Evolutionary conservation across 345 rosid species (phyloP), one percentile per base, ranked within the genome.

Genomic region (Melaleuca quinquenervia): DNA sequence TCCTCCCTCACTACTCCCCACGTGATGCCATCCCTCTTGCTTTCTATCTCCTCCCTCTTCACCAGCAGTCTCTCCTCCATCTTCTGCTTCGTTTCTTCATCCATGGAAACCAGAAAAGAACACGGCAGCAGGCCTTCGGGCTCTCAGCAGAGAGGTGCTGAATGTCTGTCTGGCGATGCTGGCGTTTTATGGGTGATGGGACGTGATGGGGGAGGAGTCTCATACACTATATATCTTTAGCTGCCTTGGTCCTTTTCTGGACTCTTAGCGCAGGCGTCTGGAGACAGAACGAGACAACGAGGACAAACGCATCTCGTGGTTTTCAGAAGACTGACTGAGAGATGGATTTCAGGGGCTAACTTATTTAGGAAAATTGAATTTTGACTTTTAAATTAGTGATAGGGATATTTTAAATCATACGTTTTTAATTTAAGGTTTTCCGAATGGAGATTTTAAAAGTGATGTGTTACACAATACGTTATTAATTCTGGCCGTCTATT

Each of bases 1-100:
- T 95, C 98, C 86, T 85, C 49, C 44, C 21, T 50, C n/a, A 86
- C 49, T 18, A 9, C 45, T 41, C 44, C 54, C 86, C 82, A 60
- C 50, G 27, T 41, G 54, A 26, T 45, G 84, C 70, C 11, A 14
- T 48, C 49, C 9, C 50, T 51, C 74, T 64, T 85, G 29, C 27
- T 9, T 18, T 27, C 82, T 54, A 29, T n/a, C 58, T 84, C 41
- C 14, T 64, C 45, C 86, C 18, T 22, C 48, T 20, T 54, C 5
- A 29, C 54, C 36, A 60, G 74, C 74, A 60, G 74, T 5, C 56
- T 48, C 22, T 84, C 41, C 14, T 64, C 80, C 82, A 45, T 21
- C 26, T 10, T 83, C 52, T 8, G 50, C 51, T 50, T 78, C 83
- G 83, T 45, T 78, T 45, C 49, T 78, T 78, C 83, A 6, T 78